Conservation (phyloP, 345 rosid species). For the Moricandia arvensis region DNA sequence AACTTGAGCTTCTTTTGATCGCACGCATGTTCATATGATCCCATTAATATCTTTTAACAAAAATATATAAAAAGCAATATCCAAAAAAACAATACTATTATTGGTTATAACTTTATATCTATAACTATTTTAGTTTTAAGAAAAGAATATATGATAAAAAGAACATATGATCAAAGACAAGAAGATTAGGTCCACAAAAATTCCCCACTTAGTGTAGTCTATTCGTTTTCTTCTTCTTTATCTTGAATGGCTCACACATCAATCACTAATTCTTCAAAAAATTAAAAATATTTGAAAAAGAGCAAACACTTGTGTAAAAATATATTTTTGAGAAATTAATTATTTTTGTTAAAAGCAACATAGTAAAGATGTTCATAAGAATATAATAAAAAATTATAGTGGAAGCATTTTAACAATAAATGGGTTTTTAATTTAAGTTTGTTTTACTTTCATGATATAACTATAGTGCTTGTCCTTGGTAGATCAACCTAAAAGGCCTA, state of each 20-base stretch:
- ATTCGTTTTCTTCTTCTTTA: slow-evolving; percentile 27
- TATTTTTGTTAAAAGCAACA: too few species aligned
- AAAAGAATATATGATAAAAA: background rate
- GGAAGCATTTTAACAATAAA: too few species aligned
- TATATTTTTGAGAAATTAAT: too few species aligned
- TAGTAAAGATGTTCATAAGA: too few species aligned
- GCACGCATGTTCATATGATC: slow-evolving; percentile 20
- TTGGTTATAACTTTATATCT: slow-evolving; percentile 28
- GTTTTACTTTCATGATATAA: too few species aligned
- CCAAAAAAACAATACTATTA: background rate
- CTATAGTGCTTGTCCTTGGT: too few species aligned
- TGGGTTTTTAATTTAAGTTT: too few species aligned
- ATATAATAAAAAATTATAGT: too few species aligned
- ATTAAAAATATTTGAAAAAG: too few species aligned
- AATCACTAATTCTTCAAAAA: too few species aligned
- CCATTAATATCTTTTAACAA: background rate
- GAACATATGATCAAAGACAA: slow-evolving; percentile 21
- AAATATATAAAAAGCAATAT: background rate
- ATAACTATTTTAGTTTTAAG: background rate
- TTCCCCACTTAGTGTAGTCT: slow-evolving; percentile 31
- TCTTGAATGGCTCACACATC: slow-evolving; percentile 9
- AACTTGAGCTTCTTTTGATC: slow-evolving; percentile 20
- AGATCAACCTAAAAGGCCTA: too few species aligned
- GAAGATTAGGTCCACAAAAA: slow-evolving; percentile 36
- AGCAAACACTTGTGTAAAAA: too few species aligned